Base-by-base conservation (phyloP, 768 basidiomycete species). In the Podaxis mareebaensis region DNA sequence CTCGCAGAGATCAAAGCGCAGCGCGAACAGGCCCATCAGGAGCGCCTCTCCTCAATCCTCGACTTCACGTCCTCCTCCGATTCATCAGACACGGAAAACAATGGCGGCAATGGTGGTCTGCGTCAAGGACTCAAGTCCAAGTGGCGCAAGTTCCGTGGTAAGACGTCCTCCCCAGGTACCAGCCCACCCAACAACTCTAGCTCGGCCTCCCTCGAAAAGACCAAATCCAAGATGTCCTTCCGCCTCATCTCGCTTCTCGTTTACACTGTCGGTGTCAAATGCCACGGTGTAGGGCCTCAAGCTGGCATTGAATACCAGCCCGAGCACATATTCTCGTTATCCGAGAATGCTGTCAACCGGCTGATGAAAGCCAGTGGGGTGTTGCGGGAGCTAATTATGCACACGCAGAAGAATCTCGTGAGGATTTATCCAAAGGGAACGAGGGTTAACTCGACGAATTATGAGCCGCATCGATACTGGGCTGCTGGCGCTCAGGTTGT, bases 221-320 rank as follows among this genome's bases (percentile, higher is more conserved):
- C 59, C 10, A 90, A 88, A 69, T 75, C 76, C 24, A 87, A 85
- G 69, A 95, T 94, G 87, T 95, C 95, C 0, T 72, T 83, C 26
- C 81, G 83, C 2, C 83, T 99, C 1, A 85, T 86, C 1, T 78
- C 84, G 1, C 81, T 98, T 11, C 83, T 98, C 20, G 90, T 98
- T 28, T 98, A 99, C 75, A 98, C 96, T 4, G 87, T 96, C 58
- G 96, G 96, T 4, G 93, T 98, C 65, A 96, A 96, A 74, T 97
- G 92, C 68, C 90, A 88, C 51, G 95, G 96, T 0, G 83, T 99
- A 74, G 92, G 92, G 75, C 88, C 91, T 74, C 17, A 57, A 3
- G 58, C 60, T 15, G 89, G 93, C 65, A 88, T 92, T 66, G 79
- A 81, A 36, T 99, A 99, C 70, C 89, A 88, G 7, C 84, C 91